Evolutionary conservation across 352 stramenopile genomes (phyloP), one percentile per base, ranked within the genome.

Genomic region (Phytopythium chamaehyphon): DNA sequence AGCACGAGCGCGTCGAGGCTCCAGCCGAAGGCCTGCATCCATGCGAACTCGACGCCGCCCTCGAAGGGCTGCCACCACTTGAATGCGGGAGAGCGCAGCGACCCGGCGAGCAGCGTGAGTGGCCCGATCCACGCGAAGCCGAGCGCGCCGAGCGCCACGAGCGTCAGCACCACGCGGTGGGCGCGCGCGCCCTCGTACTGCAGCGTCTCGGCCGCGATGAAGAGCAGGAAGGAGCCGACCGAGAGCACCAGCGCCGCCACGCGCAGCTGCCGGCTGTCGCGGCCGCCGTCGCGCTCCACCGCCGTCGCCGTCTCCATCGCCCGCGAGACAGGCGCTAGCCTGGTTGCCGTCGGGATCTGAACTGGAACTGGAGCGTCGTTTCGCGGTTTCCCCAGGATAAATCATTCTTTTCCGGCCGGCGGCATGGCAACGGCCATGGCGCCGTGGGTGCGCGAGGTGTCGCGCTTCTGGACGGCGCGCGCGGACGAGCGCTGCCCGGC

Each of bases 1-100:
- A 85, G 51, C 55, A 76, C 56, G 39, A 83, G 66, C 37, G 66
- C 73, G 40, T 74, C 66, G 18, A 85, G 62, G 26, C 55, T 76
- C 73, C 73, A 85, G 15, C 73, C 73, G 47, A 81, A 76, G 18
- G 73, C 71, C 58, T 85, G 73, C 71, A 85, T 78, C 62, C 68
- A 85, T 40, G 83, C 67, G 57, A 85, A 85, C 55, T 80, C 66
- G 51, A 66, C 53, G 19, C 73, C 71, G 37, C 73, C 73, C 44
- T 78, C 61, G 47, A 85, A 83, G 3, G 71, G 73, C 54, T 81
- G 71, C 73, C 73, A 85, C 71, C 69, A 77, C 49, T 76, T 71
- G 59, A 85, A 85, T 9, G 55, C 55, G 22, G 59, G 54, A 14
- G 64, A 73, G 9, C 57, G 61, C 39, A 76, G 62, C 19, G 71